Evolutionary conservation across 257 asterid species (phyloP).

Genomic region (Fraxinus anomala): DNA sequence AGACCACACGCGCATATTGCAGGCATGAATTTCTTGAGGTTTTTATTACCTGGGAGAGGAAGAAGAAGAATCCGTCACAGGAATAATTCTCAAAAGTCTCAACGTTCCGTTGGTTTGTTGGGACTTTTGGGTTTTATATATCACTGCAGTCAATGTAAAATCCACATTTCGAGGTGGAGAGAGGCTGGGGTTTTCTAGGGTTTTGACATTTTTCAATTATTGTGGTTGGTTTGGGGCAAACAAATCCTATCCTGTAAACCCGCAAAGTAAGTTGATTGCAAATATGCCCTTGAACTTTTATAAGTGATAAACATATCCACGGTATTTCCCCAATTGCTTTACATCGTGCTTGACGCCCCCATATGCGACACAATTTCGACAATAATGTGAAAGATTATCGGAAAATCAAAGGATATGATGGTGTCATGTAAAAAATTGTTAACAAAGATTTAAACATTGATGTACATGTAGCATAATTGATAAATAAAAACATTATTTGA

Average conservation of each 20-base stretch:
- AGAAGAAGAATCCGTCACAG: background rate
- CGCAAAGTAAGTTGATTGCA: background rate
- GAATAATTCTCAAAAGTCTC: slow-evolving; percentile 16
- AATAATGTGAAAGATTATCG: too few species aligned
- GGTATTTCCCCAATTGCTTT: background rate
- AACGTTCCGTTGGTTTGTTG: slow-evolving; percentile 22
- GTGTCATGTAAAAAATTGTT: too few species aligned
- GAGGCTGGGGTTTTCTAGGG: slow-evolving; percentile 46
- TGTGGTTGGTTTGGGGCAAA: background rate
- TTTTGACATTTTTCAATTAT: slow-evolving; percentile 31
- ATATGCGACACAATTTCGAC: too few species aligned
- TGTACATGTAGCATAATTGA: too few species aligned
- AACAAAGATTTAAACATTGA: too few species aligned
- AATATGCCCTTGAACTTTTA: background rate
- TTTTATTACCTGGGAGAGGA: slow-evolving; percentile 30
- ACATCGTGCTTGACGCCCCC: too few species aligned
- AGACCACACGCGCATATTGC: background rate
- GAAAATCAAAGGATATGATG: too few species aligned
- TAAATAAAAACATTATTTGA: too few species aligned
- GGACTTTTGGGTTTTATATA: slow-evolving; percentile 13
- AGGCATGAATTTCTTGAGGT: background rate
- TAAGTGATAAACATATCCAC: background rate
- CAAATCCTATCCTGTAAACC: background rate
- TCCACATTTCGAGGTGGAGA: slow-evolving; percentile 29
- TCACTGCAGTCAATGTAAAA: slow-evolving; percentile 22